These are phyloP conservation scores for Aureobasidium sp. DNA, from an alignment of 2,329 filamentous ascomycete species.

Conservation along the genomic window DNA sequence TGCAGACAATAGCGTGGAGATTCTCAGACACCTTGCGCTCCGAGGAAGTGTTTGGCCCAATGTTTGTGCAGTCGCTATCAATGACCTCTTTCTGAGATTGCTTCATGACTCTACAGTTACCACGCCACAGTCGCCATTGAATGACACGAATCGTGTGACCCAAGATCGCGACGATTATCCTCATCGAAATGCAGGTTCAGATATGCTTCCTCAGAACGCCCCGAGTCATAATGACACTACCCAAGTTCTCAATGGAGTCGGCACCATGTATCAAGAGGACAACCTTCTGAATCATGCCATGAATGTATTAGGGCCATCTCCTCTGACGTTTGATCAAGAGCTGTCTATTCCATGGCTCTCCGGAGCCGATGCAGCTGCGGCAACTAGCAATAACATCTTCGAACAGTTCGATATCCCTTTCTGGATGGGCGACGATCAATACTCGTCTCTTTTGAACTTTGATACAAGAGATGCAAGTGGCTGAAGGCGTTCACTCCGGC, in stretches of 20 bases:
- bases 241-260: not conserved
- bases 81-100: slow-evolving; percentile 14
- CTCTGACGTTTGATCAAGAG: not conserved
- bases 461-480: not conserved
- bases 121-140: not conserved
- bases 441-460: slow-evolving; percentile 17
- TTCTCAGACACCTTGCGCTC: slow-evolving; percentile 16
- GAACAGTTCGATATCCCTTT: slow-evolving; percentile 32
- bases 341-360: not conserved
- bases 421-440: slow-evolving; percentile 31
- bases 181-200: too few relatives aligned
- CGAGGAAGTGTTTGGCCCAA: slow-evolving; percentile 19
- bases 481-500: too few relatives aligned
- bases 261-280: not conserved
- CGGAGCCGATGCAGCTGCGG: not conserved
- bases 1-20: slow-evolving; percentile 16
- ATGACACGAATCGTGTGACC: not conserved
- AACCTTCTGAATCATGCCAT: not conserved
- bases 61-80: slow-evolving; percentile 18
- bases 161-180: not conserved
- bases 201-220: not conserved
- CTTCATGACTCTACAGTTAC: not conserved
- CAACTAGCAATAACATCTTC: slow-evolving; percentile 25
- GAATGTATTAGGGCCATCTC: not conserved
- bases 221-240: too few relatives aligned